Conservation (phyloP, 1,284 basidiomycete species). For the Ganoderma multipileum region DNA sequence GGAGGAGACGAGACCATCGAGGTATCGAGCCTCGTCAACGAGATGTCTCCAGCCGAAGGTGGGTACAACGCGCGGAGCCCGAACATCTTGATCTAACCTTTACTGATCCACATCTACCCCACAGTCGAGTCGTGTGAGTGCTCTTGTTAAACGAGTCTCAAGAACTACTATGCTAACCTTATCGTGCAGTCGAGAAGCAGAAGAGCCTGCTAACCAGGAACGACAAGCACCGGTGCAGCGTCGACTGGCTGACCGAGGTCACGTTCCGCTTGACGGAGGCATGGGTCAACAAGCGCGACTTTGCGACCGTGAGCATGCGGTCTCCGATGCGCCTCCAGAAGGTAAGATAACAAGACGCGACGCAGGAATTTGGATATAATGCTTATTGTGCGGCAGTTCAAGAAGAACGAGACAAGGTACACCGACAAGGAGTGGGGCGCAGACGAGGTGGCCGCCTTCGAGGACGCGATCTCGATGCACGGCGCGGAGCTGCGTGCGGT, state of each 20-base stretch:
- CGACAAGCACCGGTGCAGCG: slow-evolving; percentile 55
- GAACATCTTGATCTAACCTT: slow-evolving; percentile 8
- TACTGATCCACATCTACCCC: slow-evolving; percentile 24
- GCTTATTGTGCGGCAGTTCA: slow-evolving; percentile 59
- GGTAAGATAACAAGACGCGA: slow-evolving; percentile 45
- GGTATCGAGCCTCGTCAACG: slow-evolving; percentile 66
- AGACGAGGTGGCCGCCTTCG: slow-evolving; percentile 78
- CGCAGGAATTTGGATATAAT: not conserved
- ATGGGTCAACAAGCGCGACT: slow-evolving; percentile 56
- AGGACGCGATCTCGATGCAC: slow-evolving; percentile 73
- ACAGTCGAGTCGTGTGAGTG: slow-evolving; percentile 31
- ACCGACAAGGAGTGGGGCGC: slow-evolving; percentile 76
- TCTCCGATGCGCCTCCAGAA: slow-evolving; percentile 62
- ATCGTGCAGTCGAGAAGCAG: slow-evolving; percentile 64
- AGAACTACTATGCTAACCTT: not conserved
- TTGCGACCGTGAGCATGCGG: slow-evolving; percentile 69
- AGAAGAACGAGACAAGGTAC: slow-evolving; percentile 69
- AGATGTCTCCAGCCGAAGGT: slow-evolving; percentile 73
- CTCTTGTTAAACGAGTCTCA: not conserved
- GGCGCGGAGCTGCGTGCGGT: slow-evolving; percentile 83
- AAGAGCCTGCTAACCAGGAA: slow-evolving; percentile 59
- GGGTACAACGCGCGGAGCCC: slow-evolving; percentile 31
- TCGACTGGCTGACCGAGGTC: slow-evolving; percentile 83
- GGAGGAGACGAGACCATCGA: slow-evolving; percentile 81
- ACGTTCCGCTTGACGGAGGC: slow-evolving; percentile 73